Percentiles rank a stretch among this genome's conserved stretches.
Evolutionary conservation across 495 filamentous ascomycete species (phyloP).

Genomic region (Penicillium canescens): DNA sequence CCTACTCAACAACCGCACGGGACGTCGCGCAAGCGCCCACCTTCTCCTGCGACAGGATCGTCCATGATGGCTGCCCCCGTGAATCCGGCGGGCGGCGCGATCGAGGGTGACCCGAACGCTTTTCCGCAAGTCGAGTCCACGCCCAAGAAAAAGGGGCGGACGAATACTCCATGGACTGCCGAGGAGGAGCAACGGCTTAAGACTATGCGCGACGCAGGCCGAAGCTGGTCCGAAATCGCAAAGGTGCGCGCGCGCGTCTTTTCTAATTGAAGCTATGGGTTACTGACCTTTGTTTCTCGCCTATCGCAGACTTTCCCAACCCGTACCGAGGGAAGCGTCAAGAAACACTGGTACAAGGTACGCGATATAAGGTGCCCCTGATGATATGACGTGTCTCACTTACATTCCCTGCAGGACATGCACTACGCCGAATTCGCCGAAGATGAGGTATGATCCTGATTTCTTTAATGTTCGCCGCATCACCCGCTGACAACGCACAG

Average conservation of each 20-base stretch:
- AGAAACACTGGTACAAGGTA: conserved; percentile 99
- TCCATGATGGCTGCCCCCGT: conserved; percentile 37
- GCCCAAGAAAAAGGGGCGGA: conserved; percentile 86
- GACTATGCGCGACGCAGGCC: conserved; percentile 87
- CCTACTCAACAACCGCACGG: conserved; percentile 31
- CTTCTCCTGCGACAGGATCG: conserved; percentile 35
- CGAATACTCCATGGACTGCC: conserved; percentile 97
- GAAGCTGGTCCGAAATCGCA: conserved; percentile 96
- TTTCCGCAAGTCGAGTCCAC: conserved; percentile 45
- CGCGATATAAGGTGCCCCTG: conserved; percentile 10
- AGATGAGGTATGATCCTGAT: conserved; percentile 73
- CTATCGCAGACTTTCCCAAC: conserved; percentile 76
- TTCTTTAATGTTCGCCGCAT: conserved; percentile 2
- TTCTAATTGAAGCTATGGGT: conserved; percentile 1
- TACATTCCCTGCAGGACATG: conserved; percentile 71
- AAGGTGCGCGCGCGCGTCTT: conserved; percentile 58
- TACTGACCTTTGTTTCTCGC: conserved; percentile 27
- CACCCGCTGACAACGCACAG: conserved; percentile 49
- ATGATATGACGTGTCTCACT: conserved; percentile 16
- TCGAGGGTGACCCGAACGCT: conserved; percentile 35
- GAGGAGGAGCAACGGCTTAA: conserved; percentile 91
- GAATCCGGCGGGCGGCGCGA: conserved; percentile 25
- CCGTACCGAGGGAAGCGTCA: conserved; percentile 94
- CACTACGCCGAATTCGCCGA: conserved; percentile 99
- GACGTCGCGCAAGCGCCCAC: conserved; percentile 46